Percentiles rank a stretch among this genome's conserved stretches.
phyloP scores from a whole-genome alignment of 352 stramenopile genomes.

The Paralagenidium karlingii region DNA sequence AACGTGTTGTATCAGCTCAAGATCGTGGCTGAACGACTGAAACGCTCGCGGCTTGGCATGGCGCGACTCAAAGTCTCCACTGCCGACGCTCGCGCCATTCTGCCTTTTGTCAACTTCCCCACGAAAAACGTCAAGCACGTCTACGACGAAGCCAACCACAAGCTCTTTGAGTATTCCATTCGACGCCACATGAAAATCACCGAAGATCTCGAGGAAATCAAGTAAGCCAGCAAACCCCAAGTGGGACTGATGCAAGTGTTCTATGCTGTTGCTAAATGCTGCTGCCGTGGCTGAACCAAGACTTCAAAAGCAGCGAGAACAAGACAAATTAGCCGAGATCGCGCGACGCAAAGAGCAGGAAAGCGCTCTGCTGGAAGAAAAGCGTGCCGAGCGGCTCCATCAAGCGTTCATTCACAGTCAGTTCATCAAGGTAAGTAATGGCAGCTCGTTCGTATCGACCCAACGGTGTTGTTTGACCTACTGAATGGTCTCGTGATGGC shows the following conservation, averaged over 20 bases:
- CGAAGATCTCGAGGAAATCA: slow-evolving; percentile 25
- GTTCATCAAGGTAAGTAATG: slow-evolving; percentile 71
- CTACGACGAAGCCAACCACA: slow-evolving; percentile 18
- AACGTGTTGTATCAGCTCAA: slow-evolving; percentile 85
- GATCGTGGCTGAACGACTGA: slow-evolving; percentile 10
- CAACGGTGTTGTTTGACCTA: neutral
- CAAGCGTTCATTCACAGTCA: slow-evolving; percentile 49
- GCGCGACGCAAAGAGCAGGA: slow-evolving; percentile 16
- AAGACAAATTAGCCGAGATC: slow-evolving; percentile 15
- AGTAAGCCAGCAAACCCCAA: slow-evolving; percentile 12
- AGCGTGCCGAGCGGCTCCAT: slow-evolving; percentile 58
- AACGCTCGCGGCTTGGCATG: neutral
- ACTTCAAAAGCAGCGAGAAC: neutral
- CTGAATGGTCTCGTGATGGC: neutral
- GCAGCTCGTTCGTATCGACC: slow-evolving; percentile 2
- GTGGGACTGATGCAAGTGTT: neutral
- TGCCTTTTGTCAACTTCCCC: neutral
- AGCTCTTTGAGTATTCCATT: slow-evolving; percentile 57
- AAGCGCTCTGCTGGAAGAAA: slow-evolving; percentile 37
- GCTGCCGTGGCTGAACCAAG: neutral
- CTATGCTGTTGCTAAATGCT: no score
- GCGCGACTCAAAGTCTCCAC: no score
- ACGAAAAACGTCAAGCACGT: slow-evolving; percentile 1
- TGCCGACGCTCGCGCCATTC: neutral
- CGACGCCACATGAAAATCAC: slow-evolving; percentile 42